Evolutionary conservation across 768 basidiomycete genomes (phyloP).

Genomic region (Pholiota molesta): DNA sequence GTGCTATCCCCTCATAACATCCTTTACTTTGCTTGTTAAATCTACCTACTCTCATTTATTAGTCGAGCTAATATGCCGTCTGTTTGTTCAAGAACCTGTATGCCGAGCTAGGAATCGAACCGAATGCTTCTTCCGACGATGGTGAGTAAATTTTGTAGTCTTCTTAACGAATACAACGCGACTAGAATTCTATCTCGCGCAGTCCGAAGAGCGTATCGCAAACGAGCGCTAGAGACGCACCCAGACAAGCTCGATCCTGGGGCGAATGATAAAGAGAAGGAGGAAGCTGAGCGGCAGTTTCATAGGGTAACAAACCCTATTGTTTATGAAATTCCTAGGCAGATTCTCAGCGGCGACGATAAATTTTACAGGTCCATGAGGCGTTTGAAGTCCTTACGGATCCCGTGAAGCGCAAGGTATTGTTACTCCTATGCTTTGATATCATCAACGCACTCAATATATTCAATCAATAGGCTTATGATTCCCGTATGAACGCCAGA

Average conservation of each 20-base stretch:
- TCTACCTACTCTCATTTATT: not conserved
- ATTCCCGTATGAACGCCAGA: constrained; percentile 40
- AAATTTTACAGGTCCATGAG: constrained; percentile 52
- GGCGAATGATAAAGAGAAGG: constrained; percentile 53
- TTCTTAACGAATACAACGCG: not conserved
- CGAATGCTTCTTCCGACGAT: constrained; percentile 52
- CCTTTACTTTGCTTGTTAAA: not conserved
- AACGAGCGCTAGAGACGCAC: constrained; percentile 70
- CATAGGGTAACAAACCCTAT: constrained; percentile 48
- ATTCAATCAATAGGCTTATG: constrained; percentile 43
- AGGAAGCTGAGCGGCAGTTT: constrained; percentile 58
- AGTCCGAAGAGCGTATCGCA: constrained; percentile 73
- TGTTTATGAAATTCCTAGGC: constrained; percentile 2
- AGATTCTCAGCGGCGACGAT: constrained; percentile 16
- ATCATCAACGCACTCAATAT: not conserved
- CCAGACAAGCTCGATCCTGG: constrained; percentile 68
- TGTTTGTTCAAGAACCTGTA: constrained; percentile 32
- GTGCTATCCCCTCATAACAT: not conserved
- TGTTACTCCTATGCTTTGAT: not conserved
- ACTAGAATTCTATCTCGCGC: constrained; percentile 1
- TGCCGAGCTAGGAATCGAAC: constrained; percentile 48
- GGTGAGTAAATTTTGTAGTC: constrained; percentile 34
- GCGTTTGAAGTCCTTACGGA: constrained; percentile 66
- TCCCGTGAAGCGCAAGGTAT: constrained; percentile 54
- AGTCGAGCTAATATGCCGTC: constrained; percentile 13